Evolutionary conservation across 1,139 yeast species (phyloP), one percentile per base, ranked within the genome.

Genomic region (Magnusiomyces suaveolens): DNA sequence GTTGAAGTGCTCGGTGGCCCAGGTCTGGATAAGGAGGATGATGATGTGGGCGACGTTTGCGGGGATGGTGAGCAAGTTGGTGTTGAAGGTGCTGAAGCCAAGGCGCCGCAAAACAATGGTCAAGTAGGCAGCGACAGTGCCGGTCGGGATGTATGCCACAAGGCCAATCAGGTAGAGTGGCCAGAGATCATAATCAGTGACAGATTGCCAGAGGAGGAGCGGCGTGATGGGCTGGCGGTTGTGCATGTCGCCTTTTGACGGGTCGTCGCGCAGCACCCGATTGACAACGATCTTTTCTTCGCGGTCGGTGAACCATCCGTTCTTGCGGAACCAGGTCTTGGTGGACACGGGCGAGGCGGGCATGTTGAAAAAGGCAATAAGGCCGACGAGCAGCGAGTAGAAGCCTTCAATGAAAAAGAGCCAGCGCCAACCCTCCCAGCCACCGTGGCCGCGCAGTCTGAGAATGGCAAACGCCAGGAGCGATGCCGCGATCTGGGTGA

Each of bases 171-270:
- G 57, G 59, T 78, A 79, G n/a, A 82, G 62, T 1, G 85, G 86
- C 78, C 80, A 76, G 55, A 80, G 63, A 64, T 81, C 82, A 59
- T 72, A 78, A 64, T 82, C 86, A 12, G 63, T 48, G 16, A 81
- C 55, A 2, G 81, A 69, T 46, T 66, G 64, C 61, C 69, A 62
- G 48, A 81, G 64, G 53, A 72, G 72, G 49, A 62, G 69, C 24
- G 69, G 64, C 2, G 75, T 66, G 10, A 82, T 69, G 0, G 80
- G 78, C 62, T 82, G 80, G 57, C 86, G 72, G 60, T 82, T 82
- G 64, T 81, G 75, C 86, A 82, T 81, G 58, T 77, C 82, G 23
- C 86, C 84, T 66, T 82, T 82, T 1, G 78, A 68, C 1, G 87
- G 85, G 61, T 82, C 87, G 62, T 82, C 87, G 55, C 86, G 69